These are phyloP conservation scores for Termitomyces sp. DNA, from an alignment of 768 basidiomycete genomes.

Conservation along the genomic window DNA sequence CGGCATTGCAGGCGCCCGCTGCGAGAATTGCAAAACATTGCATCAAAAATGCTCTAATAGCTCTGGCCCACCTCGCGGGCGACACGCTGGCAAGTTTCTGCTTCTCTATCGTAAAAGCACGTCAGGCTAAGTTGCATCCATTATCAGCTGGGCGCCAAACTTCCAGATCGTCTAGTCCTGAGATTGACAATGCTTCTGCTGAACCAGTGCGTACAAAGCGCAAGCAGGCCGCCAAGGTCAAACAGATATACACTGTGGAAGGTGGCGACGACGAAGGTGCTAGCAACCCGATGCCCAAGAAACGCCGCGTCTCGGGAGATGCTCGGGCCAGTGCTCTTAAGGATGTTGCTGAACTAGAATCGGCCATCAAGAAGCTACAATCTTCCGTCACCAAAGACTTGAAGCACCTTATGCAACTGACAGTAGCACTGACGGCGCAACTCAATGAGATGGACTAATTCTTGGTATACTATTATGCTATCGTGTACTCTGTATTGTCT, in stretches of 20 bases:
- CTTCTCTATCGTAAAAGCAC: background rate
- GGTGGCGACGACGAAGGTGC: constrained; percentile 31
- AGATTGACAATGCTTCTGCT: constrained; percentile 9
- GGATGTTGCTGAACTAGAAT: constrained; percentile 33
- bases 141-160: constrained; percentile 12
- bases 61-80: constrained; percentile 39
- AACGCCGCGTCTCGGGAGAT: constrained; percentile 23
- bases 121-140: constrained; percentile 3
- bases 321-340: constrained; percentile 30
- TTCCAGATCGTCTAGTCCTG: constrained; percentile 5
- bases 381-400: constrained; percentile 30
- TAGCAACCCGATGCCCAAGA: constrained; percentile 29
- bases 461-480: background rate
- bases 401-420: constrained; percentile 31
- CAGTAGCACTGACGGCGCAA: constrained; percentile 25
- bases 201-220: constrained; percentile 24
- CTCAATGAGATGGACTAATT: constrained; percentile 28
- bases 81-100: constrained; percentile 31
- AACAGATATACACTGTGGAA: constrained; percentile 28
- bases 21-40: constrained; percentile 43
- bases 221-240: constrained; percentile 24
- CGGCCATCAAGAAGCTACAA: constrained; percentile 32
- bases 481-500: constrained; percentile 10
- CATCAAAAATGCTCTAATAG: constrained; percentile 47
- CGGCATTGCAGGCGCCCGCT: constrained; percentile 40